phyloP scores from a whole-genome alignment of 257 asterid species.

The Salvia miltiorrhiza region DNA sequence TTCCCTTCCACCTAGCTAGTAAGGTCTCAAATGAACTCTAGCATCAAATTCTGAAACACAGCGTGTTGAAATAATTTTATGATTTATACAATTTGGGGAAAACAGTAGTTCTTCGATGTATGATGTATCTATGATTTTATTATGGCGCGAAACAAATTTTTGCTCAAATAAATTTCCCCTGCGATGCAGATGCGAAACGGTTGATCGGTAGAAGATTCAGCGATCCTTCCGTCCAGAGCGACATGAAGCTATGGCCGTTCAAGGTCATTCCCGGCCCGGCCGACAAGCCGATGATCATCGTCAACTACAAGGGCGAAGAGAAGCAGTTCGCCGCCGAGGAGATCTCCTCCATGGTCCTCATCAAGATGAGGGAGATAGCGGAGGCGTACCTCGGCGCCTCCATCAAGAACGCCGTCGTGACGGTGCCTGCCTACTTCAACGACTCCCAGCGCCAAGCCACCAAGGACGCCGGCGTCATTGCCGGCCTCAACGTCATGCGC shows the following conservation, averaged over 20 bases:
- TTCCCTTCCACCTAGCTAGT: neutral
- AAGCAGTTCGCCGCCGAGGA: conserved; percentile 39
- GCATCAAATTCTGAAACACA: neutral
- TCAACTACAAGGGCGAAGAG: conserved; percentile 39
- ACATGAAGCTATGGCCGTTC: conserved; percentile 45
- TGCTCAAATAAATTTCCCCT: neutral
- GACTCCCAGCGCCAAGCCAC: conserved; percentile 49
- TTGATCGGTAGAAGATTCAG: conserved; percentile 37
- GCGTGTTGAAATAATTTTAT: neutral
- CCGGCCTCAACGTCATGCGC: conserved; percentile 36
- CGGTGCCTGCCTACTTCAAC: conserved; percentile 41
- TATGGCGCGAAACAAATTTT: neutral
- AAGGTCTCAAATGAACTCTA: too few relatives aligned
- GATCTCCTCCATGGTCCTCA: conserved; percentile 41
- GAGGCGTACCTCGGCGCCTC: conserved; percentile 33
- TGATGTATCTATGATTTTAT: neutral
- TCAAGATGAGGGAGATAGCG: conserved; percentile 37
- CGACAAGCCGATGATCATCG: conserved; percentile 41
- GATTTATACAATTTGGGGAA: too few relatives aligned
- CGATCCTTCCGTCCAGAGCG: conserved; percentile 38
- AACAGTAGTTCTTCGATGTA: neutral
- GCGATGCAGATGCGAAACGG: conserved; percentile 35
- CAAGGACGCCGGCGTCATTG: conserved; percentile 37
- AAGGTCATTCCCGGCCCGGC: conserved; percentile 34
- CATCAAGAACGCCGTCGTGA: conserved; percentile 36